Conservation (phyloP, 208 protist genomes). For the Tritrichomonas musculus region DNA sequence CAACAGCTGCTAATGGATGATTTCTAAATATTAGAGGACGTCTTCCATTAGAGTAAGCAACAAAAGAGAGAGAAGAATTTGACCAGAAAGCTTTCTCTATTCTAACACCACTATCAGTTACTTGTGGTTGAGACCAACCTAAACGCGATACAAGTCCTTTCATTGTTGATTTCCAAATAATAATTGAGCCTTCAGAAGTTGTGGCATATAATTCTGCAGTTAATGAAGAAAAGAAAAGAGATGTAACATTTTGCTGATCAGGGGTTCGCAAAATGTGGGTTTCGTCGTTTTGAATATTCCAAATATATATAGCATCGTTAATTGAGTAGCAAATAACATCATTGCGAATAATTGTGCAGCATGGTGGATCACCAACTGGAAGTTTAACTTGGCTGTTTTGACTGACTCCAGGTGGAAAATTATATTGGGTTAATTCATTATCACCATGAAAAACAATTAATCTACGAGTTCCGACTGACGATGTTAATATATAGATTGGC, state of each 20-base stretch:
- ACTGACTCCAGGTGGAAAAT: background rate
- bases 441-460: background rate
- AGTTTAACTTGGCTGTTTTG: background rate
- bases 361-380: background rate
- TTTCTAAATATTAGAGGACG: background rate
- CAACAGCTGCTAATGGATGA: background rate
- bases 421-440: background rate
- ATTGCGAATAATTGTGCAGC: background rate
- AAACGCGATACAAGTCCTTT: background rate
- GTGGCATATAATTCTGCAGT: background rate
- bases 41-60: background rate
- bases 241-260: background rate
- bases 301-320: background rate
- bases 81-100: background rate
- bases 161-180: background rate
- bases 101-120: background rate
- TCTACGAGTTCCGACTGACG: background rate
- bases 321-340: conserved; percentile 29
- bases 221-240: background rate
- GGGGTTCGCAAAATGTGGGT: conserved; percentile 10
- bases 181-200: background rate
- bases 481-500: background rate
- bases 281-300: background rate
- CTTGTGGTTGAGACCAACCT: background rate
- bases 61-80: background rate